Conservation (phyloP, 176 grass and related monocot species). For the Alopecurus myosuroides region DNA sequence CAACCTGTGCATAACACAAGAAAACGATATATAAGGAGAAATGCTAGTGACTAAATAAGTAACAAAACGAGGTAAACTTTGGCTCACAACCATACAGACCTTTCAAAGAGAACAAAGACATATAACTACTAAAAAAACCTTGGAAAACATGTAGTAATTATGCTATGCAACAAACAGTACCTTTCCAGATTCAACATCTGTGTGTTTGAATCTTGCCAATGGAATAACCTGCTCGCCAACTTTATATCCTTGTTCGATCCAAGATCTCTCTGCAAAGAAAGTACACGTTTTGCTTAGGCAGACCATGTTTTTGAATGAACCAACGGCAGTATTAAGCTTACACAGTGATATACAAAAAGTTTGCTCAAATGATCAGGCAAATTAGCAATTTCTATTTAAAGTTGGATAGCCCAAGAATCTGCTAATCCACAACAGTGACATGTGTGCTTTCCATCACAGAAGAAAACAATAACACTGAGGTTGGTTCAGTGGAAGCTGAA, state of each 20-base stretch:
- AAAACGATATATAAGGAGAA: conserved; percentile 10
- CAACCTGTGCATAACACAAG: conserved; percentile 37
- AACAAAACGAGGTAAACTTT: neutral
- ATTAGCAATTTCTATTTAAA: conserved; percentile 24
- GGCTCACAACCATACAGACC: neutral
- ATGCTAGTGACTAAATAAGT: neutral
- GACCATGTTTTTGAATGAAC: neutral
- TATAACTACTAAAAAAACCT: neutral
- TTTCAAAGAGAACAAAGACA: conserved; percentile 1
- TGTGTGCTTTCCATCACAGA: neutral
- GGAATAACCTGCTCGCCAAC: conserved; percentile 93
- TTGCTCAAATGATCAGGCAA: neutral
- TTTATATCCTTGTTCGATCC: conserved; percentile 96
- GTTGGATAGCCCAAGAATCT: neutral
- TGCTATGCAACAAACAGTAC: conserved; percentile 37
- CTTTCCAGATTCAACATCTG: conserved; percentile 75
- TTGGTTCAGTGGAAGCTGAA: neutral
- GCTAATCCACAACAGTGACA: neutral
- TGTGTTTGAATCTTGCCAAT: conserved; percentile 90
- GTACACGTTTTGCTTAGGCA: neutral
- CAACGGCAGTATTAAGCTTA: neutral
- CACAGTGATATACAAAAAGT: conserved; percentile 15
- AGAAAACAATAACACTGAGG: neutral
- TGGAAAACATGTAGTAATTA: neutral
- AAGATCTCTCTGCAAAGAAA: conserved; percentile 77